Percentiles rank a stretch among this genome's conserved stretches.
Evolutionary conservation across 495 filamentous ascomycete genomes (phyloP).

Genomic region (Penicillium herquei): DNA sequence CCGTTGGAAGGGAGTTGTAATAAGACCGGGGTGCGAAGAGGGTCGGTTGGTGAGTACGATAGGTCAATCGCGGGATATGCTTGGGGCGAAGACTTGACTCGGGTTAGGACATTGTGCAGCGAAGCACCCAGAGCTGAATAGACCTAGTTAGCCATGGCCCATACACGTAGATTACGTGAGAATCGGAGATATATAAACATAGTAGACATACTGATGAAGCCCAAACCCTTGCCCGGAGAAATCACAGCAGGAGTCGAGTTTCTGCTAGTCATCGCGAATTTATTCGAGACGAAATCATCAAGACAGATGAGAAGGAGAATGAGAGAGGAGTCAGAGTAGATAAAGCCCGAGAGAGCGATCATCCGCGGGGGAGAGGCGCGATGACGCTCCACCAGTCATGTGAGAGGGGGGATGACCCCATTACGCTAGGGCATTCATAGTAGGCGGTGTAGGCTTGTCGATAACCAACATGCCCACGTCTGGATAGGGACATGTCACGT

Average conservation of each 20-base stretch:
- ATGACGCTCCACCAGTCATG: conserved; percentile 32
- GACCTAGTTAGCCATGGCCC: conserved; percentile 21
- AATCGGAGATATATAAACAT: conserved; percentile 26
- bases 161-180: not conserved
- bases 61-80: conserved; percentile 80
- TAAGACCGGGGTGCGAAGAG: conserved; percentile 68
- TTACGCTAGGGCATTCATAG: not conserved
- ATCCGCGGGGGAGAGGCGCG: conserved; percentile 11
- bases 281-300: not conserved
- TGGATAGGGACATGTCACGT: conserved; percentile 17
- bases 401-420: conserved; percentile 22
- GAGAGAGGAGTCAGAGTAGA: not conserved
- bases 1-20: conserved; percentile 80
- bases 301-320: not conserved
- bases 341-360: conserved; percentile 3
- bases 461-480: conserved; percentile 17
- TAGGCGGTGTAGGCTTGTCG: not conserved
- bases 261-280: conserved; percentile 33
- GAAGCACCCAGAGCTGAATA: conserved; percentile 77
- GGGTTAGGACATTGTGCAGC: conserved; percentile 80
- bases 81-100: conserved; percentile 79
- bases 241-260: conserved; percentile 59
- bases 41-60: conserved; percentile 66
- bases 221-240: conserved; percentile 71
- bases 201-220: conserved; percentile 67